A percentile compares a stretch with the other conserved stretches of the same genome.
These are phyloP conservation scores for Puccinia horiana DNA, from an alignment of 1,284 basidiomycete genomes.

Conservation along the genomic window DNA sequence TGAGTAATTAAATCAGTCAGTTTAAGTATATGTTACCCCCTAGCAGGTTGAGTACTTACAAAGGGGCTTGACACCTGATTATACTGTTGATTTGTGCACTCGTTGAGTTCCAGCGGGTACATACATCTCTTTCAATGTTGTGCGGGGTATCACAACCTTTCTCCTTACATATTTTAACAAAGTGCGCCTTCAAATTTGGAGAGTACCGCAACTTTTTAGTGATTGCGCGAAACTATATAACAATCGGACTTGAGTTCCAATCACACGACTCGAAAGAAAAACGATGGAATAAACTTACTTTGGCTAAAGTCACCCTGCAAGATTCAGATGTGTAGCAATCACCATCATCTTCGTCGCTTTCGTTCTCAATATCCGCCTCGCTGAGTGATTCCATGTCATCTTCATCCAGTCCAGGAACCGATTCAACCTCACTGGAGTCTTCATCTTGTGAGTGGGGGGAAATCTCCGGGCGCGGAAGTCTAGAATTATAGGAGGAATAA, in stretches of 20 bases:
- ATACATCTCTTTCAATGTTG: background rate
- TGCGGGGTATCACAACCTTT: background rate
- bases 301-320: background rate
- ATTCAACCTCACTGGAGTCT: constrained; percentile 1
- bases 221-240: constrained; percentile 3
- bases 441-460: background rate
- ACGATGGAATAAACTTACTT: background rate
- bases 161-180: background rate
- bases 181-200: background rate
- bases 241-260: background rate
- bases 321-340: background rate
- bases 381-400: background rate
- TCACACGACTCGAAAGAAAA: background rate
- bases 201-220: background rate
- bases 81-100: background rate
- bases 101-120: background rate
- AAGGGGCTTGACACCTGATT: background rate
- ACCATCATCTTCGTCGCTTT: background rate
- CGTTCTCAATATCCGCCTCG: background rate
- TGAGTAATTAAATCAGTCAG: background rate
- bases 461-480: no score
- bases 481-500: background rate
- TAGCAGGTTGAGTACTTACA: background rate
- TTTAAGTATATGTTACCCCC: background rate
- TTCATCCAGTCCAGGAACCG: background rate